Evolutionary conservation across 208 protist species (phyloP).

Genomic region (Balamuthia mandrillaris): DNA sequence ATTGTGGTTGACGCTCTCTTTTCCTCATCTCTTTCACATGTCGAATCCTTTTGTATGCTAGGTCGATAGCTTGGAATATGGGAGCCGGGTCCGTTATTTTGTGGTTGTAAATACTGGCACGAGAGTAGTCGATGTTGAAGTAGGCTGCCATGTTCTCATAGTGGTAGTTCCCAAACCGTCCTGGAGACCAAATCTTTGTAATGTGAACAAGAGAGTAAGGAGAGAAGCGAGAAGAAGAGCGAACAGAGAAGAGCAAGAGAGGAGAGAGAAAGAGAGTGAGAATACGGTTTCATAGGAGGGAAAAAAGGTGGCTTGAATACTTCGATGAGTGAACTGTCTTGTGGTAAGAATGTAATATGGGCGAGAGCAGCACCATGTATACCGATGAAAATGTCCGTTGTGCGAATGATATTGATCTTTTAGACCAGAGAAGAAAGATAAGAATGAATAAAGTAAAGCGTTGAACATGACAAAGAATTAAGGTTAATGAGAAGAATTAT

Average conservation of each 20-base stretch:
- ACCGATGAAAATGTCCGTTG: slow-evolving; percentile 30
- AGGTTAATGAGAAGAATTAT: background rate
- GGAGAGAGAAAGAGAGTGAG: background rate
- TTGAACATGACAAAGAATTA: background rate
- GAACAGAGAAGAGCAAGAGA: background rate
- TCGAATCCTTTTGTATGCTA: too few species aligned
- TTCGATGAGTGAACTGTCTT: background rate
- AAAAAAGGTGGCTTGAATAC: background rate
- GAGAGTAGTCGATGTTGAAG: background rate
- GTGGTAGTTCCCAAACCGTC: slow-evolving; percentile 25
- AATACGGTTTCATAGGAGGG: background rate
- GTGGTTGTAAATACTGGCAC: too few species aligned
- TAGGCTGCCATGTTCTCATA: slow-evolving; percentile 25
- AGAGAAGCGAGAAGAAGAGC: background rate
- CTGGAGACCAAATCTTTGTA: background rate
- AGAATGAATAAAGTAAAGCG: too few species aligned
- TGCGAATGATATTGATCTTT: slow-evolving; percentile 22
- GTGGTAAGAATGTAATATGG: slow-evolving; percentile 19
- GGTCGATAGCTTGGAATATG: too few species aligned
- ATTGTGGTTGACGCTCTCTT: too few species aligned
- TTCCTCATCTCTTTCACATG: too few species aligned
- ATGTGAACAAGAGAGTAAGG: background rate
- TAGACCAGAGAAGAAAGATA: too few species aligned
- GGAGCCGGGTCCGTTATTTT: too few species aligned
- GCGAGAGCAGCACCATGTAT: slow-evolving; percentile 7